These are phyloP conservation scores for Geotrichum phurueaensis DNA, from an alignment of 1,139 yeast species.

Conservation along the genomic window DNA sequence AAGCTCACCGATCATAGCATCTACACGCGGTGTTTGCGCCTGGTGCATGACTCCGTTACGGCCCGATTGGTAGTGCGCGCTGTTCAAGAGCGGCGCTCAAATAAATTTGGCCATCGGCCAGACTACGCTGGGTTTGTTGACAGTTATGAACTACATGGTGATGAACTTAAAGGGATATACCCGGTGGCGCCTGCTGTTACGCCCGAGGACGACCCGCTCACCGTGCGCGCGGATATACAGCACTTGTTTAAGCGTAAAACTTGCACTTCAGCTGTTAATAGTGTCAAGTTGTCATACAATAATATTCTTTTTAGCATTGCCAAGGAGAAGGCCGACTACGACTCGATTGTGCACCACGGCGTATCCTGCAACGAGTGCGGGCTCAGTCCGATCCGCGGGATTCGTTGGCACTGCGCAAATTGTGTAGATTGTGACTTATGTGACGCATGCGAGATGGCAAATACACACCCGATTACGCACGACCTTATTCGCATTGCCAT, in stretches of 20 bases:
- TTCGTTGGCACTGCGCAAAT: constrained; percentile 30
- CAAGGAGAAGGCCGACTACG: constrained; percentile 21
- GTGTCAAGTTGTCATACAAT: constrained; percentile 3
- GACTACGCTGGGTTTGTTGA: background rate
- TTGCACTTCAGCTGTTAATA: background rate
- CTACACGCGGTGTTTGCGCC: background rate
- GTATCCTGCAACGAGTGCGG: constrained; percentile 32
- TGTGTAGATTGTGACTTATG: constrained; percentile 35
- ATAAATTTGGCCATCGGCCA: background rate
- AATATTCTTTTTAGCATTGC: constrained; percentile 27
- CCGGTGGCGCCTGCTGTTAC: background rate
- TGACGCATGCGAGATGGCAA: constrained; percentile 27
- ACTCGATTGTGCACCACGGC: constrained; percentile 28
- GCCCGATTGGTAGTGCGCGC: background rate
- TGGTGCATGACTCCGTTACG: background rate
- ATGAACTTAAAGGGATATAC: background rate
- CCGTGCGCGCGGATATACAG: background rate
- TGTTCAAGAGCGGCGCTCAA: background rate
- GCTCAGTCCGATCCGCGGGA: constrained; percentile 31
- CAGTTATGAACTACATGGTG: background rate
- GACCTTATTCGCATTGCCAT: constrained; percentile 25
- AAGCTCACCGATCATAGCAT: background rate
- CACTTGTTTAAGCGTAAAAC: background rate
- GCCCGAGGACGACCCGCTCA: background rate
- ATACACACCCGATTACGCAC: constrained; percentile 26